Evolutionary conservation across 805 yeast genomes (phyloP), one percentile per base, ranked within the genome.

Genomic region (Blastobotrys robertii): DNA sequence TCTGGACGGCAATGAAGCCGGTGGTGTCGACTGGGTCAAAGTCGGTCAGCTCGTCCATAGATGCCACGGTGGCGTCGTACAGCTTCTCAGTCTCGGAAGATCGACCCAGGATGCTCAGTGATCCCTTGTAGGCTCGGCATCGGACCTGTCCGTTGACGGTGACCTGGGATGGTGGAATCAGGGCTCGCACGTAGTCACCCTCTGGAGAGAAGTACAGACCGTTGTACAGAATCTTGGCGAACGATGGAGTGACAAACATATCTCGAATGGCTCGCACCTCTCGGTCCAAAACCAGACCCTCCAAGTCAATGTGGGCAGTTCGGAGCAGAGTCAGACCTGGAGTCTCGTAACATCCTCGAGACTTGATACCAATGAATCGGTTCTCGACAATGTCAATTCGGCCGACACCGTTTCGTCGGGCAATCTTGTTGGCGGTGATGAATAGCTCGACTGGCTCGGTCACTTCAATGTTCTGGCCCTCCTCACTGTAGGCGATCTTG

Each of bases 321-420:
- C 98, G 86, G 68, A 92, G 80, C 49, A 92, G 65, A 49, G 98
- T 90, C 59, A 92, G 78, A 66, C 97, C 98, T 54, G 98, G 98
- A 51, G 97, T 94, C 72, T 92, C 98, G 73, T 92, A 92, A 74
- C 98, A 92, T 47, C 98, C 98, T 76, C 98, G 86, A 51, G 97
- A 88, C 69, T 92, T 92, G 67, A 92, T 83, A 66, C 97, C 97
- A 60, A 92, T 92, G 68, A 92, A 92, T 74, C 98, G 87, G 76
- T 92, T 86, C 73, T 92, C 98, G 53, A 92, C 98, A 62, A 92
- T 92, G 72, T 92, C 98, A 65, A 92, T 83, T 76, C 98, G 87
- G 67, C 98, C 98, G 48, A 92, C 96, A 74, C 98, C 98, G 66
- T 92, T 88, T 74, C 96, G 87, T 78, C 98, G 88, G 47, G 97